Base-by-base conservation (phyloP, 2,329 filamentous ascomycete genomes). In the Botryotinia globosa region DNA sequence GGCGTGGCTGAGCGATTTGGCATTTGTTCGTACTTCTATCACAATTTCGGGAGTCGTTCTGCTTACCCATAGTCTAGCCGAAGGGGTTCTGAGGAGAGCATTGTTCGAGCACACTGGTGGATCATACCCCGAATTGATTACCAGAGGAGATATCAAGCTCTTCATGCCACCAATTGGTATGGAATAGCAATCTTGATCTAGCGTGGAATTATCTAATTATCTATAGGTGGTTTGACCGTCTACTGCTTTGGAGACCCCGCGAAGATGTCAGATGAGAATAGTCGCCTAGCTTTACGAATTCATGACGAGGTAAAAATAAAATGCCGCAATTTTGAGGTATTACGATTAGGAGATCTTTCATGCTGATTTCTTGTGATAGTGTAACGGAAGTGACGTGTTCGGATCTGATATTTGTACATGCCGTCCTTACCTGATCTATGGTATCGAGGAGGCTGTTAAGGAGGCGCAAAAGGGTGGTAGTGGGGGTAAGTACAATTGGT, bases 331-430 rank as follows among this genome's bases (percentile, higher is more conserved):
- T 54, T 42, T 39, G 29, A 62, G 32, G 71, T 72, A 62, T 42
- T 45, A 61, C 65, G 34, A 39, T 72, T 65, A 61, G 45, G 22
- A 64, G 44, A 71, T 65, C 37, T 63, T 62, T 74, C 56, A 72
- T 73, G 76, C 75, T 80, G 75, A 80, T 75, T 64, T 45, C 64
- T 73, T 65, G 61, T 18, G 42, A 72, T 59, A 92, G 77, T 98
- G 96, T 83, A 98, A 98, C 80, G 96, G 96, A 73, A 97, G 93
- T 81, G 96, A 99, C 83, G 96, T 98, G 61, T 99, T 98, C 81
- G 94, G 95, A 74, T 97, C 94, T 32, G 96, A 99, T 81, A 99
- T 98, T 80, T 98, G 96, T 84, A 98, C 96, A 18, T 98, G 95
- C 83, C 89, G 93, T 72, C 96, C 96, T 25, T 98, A 98, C 81